Evolutionary conservation across 106 monocot genomes (phyloP), one percentile per base, ranked within the genome.

Genomic region (Xerophyta viscosa): DNA sequence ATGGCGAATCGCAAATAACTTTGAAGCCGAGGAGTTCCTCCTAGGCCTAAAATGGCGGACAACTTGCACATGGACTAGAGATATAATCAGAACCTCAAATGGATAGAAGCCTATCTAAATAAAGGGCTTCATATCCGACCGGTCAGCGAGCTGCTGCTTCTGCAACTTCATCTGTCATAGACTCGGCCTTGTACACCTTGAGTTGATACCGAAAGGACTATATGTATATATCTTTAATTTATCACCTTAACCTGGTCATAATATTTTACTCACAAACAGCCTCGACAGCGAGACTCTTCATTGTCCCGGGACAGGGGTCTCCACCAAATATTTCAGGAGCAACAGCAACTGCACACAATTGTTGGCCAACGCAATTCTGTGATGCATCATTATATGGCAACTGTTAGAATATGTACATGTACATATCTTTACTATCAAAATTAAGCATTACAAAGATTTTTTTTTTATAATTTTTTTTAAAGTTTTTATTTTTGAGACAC

Each of bases 201-300:
- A 19, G 20, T 19, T 1, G 7, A 46, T 46, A 19, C 1, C 18
- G 39, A 39, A 39, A 39, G 6, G 10, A 39, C 10, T 39, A 15
- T 39, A 39, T 7, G 39, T 1, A 7, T 39, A 39, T 39, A 39
- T 39, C 10, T 39, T 12, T 39, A 39, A 6, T 11, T 6, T 36
- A 36, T 36, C 33, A 11, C 11, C 33, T 44, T 8, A 17, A 44
- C 43, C 7, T 44, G n/a, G 6, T 17, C 17, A 17, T 14, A 17
- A 10, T 44, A 44, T 33, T 33, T 73, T 48, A 76, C 44, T 60
- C 42, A 31, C 85, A 80, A 1, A 77, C 47, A 5, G 72, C 80
- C 55, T 86, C 72, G 12, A 86, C 80, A 19, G 80, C 42, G 20
- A 80, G 55, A 43, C 55, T 72, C 72, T 80, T 86, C 80, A 77